Base-by-base conservation (phyloP, 148 eudicot species). In the Arctostaphylos glauca region DNA sequence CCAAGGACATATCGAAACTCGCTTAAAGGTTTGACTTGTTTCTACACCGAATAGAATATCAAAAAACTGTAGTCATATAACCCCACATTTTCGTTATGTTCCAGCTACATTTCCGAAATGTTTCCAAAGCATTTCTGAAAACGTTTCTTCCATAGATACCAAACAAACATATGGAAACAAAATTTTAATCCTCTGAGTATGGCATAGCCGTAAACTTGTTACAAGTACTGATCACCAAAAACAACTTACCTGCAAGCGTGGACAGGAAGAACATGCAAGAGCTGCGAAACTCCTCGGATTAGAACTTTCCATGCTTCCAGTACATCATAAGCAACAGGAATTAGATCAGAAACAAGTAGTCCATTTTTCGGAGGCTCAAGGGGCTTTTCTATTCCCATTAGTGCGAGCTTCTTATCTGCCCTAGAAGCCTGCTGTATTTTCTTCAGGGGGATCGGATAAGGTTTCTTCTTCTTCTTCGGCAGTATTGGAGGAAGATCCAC, bases 301-400 rank as follows among this genome's bases (percentile, higher is more conserved):
- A 97, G 86, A 74, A 84, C 81, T 89, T 92, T 93, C 98, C 98
- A 97, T 84, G 95, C 93, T 86, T 89, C 86, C 6, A 97, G 83
- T 76, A 94, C 94, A 83, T 93, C 94, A 90, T 92, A 85, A 52
- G 99, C 99, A 81, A 94, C 91, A 38, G 99, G 98, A 80, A 97
- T 77, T 15, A 94, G 85, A 52, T 90, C 92, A 84, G 94, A 93
- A 46, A 91, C 92, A 47, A 97, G 87, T 56, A 97, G 56, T 70
- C 99, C 99, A 87, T 97, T 97, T 72, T 91, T 86, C 1, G 98
- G 97, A 81, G 99, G 95, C 81, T 94, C 92, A 74, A 97, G 99
- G 18, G 87, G 87, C 88, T 92, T 94, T 84, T 97, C 99, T 77
- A 97, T 85, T 71, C 98, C 99, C 90, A 85, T 83, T 75, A 86